Evolutionary conservation across 805 yeast genomes (phyloP).

Genomic region (Saccharomycopsis sp.): DNA sequence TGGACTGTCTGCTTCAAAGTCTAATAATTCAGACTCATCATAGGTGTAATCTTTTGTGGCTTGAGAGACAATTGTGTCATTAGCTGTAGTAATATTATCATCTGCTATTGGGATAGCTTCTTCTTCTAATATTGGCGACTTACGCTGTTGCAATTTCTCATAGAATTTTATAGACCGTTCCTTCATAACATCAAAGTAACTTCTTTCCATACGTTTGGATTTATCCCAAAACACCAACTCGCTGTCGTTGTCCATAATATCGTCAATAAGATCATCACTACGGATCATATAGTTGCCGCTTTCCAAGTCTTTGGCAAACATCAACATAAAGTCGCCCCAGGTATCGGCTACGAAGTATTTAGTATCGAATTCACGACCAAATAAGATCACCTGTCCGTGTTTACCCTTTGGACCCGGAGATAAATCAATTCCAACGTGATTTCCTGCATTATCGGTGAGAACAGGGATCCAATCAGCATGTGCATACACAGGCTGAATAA

Average conservation of each 20-base stretch:
- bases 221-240: conserved; percentile 17
- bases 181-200: conserved; percentile 19
- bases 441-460: conserved; percentile 82
- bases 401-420: conserved; percentile 73
- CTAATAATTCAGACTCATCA: conserved; percentile 24
- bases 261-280: conserved; percentile 52
- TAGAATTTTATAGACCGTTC: conserved; percentile 4
- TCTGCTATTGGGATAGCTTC: neutral
- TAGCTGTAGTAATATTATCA: conserved; percentile 23
- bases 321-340: conserved; percentile 83
- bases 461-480: conserved; percentile 90
- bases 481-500: conserved; percentile 73
- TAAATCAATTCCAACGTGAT: conserved; percentile 85
- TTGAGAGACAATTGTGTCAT: conserved; percentile 27
- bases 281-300: conserved; percentile 68
- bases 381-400: conserved; percentile 87
- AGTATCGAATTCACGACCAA: conserved; percentile 90
- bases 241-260: conserved; percentile 48
- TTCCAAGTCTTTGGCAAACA: conserved; percentile 83
- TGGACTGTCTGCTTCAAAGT: conserved; percentile 21
- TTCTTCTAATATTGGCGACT: neutral
- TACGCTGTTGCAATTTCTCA: conserved; percentile 27
- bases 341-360: conserved; percentile 80
- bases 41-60: conserved; percentile 17
- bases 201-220: conserved; percentile 3